Conservation (phyloP, 1,284 basidiomycete species). For the Sporisorium exsertum region DNA sequence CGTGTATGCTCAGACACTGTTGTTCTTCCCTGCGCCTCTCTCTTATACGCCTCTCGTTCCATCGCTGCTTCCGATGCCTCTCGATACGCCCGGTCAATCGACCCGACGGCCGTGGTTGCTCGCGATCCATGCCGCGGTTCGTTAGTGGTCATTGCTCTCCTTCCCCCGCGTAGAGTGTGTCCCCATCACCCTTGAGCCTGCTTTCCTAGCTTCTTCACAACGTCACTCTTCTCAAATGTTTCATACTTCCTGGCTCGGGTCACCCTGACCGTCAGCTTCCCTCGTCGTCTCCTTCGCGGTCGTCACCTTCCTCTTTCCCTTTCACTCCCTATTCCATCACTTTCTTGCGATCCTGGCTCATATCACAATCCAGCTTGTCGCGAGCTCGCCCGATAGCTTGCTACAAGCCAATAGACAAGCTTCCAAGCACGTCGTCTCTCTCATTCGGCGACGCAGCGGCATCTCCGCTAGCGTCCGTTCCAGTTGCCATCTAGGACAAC, state of each 20-base stretch:
- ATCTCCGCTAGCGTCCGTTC: constrained; percentile 1
- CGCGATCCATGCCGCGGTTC: neutral
- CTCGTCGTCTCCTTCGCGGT: neutral
- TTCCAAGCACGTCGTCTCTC: neutral
- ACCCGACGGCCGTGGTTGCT: neutral
- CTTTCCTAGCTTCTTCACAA: neutral
- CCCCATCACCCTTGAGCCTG: too few relatives aligned
- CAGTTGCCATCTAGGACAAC: neutral
- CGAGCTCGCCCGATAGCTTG: constrained; percentile 4
- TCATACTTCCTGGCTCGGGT: neutral
- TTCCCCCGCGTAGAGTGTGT: neutral
- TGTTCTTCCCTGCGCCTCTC: neutral
- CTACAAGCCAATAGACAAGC: neutral
- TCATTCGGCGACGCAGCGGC: neutral
- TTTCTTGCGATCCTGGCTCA: neutral
- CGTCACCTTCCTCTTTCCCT: neutral
- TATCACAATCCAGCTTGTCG: neutral
- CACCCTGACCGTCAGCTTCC: neutral
- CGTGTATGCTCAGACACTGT: neutral
- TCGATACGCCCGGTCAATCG: constrained; percentile 16
- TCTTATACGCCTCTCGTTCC: neutral
- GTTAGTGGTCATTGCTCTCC: neutral
- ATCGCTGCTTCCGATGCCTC: neutral
- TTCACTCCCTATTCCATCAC: neutral
- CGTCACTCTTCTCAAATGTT: neutral